Conservation (phyloP, 352 stramenopile species). For the Plasmopara halstedii region DNA sequence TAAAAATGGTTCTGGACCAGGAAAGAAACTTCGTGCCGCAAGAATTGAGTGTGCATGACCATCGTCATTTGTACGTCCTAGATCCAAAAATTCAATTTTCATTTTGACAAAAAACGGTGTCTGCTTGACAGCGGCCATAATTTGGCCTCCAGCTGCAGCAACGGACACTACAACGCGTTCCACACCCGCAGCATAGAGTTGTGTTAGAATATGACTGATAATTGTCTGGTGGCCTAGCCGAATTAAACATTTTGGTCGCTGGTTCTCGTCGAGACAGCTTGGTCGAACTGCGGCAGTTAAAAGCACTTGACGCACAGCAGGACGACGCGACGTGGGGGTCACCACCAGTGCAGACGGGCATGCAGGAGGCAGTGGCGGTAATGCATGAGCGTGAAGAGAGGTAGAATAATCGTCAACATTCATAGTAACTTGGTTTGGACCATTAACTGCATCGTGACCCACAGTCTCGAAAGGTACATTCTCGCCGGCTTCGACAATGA, state of each 20-base stretch:
- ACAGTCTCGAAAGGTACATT: slow-evolving; percentile 71
- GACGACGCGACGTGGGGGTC: slow-evolving; percentile 15
- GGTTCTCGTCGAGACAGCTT: slow-evolving; percentile 40
- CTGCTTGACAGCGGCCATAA: slow-evolving; percentile 55
- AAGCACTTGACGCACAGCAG: slow-evolving; percentile 43
- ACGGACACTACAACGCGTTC: slow-evolving; percentile 77
- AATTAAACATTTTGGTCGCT: slow-evolving; percentile 68
- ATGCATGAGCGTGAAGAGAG: slow-evolving; percentile 5
- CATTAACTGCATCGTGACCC: slow-evolving; percentile 22
- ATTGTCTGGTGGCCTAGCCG: slow-evolving; percentile 62
- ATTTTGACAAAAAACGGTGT: slow-evolving; percentile 69
- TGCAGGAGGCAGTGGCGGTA: slow-evolving; percentile 14
- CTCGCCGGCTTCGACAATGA: slow-evolving; percentile 68
- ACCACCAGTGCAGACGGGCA: slow-evolving; percentile 13
- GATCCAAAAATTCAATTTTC: slow-evolving; percentile 76
- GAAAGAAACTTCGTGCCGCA: slow-evolving; percentile 58
- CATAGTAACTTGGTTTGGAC: slow-evolving; percentile 6
- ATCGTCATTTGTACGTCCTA: slow-evolving; percentile 56
- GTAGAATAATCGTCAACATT: slow-evolving; percentile 4
- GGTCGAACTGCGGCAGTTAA: slow-evolving; percentile 57
- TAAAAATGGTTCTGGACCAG: slow-evolving; percentile 50
- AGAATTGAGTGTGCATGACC: slow-evolving; percentile 67
- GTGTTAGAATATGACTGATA: slow-evolving; percentile 71
- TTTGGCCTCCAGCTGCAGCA: slow-evolving; percentile 44
- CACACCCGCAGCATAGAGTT: slow-evolving; percentile 65